phyloP scores from a whole-genome alignment of 306 rosid species.

The Vachellia collinsii region DNA sequence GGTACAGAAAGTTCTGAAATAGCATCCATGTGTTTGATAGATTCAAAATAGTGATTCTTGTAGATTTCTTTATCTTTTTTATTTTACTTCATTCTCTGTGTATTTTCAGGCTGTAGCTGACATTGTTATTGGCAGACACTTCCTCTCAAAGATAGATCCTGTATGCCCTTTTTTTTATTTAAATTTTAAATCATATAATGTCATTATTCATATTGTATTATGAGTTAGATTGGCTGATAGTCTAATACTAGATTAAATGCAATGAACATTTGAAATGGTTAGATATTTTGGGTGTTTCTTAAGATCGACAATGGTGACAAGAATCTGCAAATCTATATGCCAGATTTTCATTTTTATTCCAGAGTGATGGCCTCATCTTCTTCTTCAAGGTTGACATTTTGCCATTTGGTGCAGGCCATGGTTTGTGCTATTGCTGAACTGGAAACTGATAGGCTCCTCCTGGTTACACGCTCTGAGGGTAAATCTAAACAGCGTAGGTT shows the following conservation, averaged over 20 bases:
- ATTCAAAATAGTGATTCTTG: conserved; percentile 22
- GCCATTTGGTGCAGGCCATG: conserved; percentile 59
- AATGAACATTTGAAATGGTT: background rate
- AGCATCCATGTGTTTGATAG: background rate
- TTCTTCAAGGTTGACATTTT: conserved; percentile 22
- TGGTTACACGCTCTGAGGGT: conserved; percentile 42
- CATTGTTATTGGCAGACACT: conserved; percentile 60
- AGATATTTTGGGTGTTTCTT: background rate
- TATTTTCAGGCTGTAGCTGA: conserved; percentile 81
- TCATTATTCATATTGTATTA: background rate
- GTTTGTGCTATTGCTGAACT: conserved; percentile 84
- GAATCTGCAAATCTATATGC: background rate
- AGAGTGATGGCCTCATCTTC: background rate
- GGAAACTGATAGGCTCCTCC: conserved; percentile 83
- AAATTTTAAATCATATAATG: conserved; percentile 14
- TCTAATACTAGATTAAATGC: conserved; percentile 12
- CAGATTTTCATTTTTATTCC: background rate
- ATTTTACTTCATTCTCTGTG: conserved; percentile 20
- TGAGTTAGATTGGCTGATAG: conserved; percentile 3
- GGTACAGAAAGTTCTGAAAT: background rate
- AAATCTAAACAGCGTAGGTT: conserved; percentile 57
- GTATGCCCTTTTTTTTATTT: conserved; percentile 50
- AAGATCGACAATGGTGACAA: background rate
- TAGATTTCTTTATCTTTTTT: background rate
- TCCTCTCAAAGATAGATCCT: conserved; percentile 57